Evolutionary conservation across 805 yeast genomes (phyloP).

Genomic region (Nematodospora valgi): DNA sequence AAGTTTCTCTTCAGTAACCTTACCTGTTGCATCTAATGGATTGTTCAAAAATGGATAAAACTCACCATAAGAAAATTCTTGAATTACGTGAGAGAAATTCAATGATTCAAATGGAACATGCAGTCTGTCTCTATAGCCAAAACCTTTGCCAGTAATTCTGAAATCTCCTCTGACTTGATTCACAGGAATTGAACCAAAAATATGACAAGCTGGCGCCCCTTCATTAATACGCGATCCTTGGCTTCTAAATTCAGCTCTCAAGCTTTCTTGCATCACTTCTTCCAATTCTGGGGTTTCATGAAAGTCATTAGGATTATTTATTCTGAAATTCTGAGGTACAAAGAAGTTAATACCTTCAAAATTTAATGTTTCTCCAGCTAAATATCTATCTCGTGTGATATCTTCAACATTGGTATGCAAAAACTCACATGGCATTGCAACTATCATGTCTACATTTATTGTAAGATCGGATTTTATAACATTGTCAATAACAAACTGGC

Average conservation of each 20-base stretch:
- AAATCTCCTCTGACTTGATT: slow-evolving; percentile 84
- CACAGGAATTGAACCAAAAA: slow-evolving; percentile 79
- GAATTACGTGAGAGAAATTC: slow-evolving; percentile 80
- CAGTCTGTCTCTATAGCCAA: slow-evolving; percentile 53
- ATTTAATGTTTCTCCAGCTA: slow-evolving; percentile 74
- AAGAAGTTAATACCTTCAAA: slow-evolving; percentile 62
- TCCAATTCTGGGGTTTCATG: slow-evolving; percentile 63
- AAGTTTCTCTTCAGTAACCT: slow-evolving; percentile 45
- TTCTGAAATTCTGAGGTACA: slow-evolving; percentile 47
- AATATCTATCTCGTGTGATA: slow-evolving; percentile 66
- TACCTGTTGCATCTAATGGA: slow-evolving; percentile 79
- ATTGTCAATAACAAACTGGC: slow-evolving; percentile 72
- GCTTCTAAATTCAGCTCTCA: slow-evolving; percentile 59
- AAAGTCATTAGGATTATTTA: slow-evolving; percentile 43
- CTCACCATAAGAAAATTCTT: slow-evolving; percentile 87
- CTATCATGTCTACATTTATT: slow-evolving; percentile 75
- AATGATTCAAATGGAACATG: slow-evolving; percentile 47
- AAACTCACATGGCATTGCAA: slow-evolving; percentile 79
- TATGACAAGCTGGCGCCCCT: slow-evolving; percentile 78
- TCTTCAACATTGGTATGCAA: slow-evolving; percentile 77
- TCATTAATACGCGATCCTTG: slow-evolving; percentile 42
- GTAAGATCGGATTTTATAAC: slow-evolving; percentile 53
- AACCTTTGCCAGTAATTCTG: slow-evolving; percentile 76
- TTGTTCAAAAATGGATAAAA: slow-evolving; percentile 83
- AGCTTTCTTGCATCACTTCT: slow-evolving; percentile 59